Evolutionary conservation across 768 basidiomycete genomes (phyloP).

Genomic region (Mycena rebaudengoi): DNA sequence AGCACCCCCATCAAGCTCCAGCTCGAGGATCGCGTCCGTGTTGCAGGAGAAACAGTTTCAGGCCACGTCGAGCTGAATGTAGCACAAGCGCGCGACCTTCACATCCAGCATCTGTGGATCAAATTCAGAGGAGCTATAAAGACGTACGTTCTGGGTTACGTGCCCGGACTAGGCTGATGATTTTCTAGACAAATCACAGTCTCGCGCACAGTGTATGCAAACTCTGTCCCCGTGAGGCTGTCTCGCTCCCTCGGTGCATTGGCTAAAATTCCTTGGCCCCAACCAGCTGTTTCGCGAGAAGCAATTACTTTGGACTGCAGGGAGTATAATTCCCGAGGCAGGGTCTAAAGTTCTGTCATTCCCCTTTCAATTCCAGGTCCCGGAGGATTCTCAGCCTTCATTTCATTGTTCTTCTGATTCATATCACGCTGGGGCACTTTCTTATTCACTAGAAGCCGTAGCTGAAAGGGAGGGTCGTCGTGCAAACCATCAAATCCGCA

Average conservation of each 20-base stretch:
- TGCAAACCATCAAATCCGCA: not conserved
- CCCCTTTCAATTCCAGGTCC: constrained; percentile 13
- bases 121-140: constrained; percentile 8
- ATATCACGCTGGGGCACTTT: not conserved
- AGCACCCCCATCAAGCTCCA: constrained; percentile 11
- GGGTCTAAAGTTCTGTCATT: constrained; percentile 4
- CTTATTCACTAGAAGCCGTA: constrained; percentile 18
- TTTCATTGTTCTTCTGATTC: constrained; percentile 4
- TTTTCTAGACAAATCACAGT: not conserved
- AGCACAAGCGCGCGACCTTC: not conserved
- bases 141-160: not conserved
- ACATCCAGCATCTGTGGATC: constrained; percentile 7
- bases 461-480: too few relatives aligned
- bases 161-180: not conserved
- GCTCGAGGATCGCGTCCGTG: constrained; percentile 7
- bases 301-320: not conserved
- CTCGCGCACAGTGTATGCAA: not conserved
- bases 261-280: not conserved
- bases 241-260: not conserved
- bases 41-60: constrained; percentile 15
- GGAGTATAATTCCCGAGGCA: not conserved
- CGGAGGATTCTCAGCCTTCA: not conserved
- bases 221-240: constrained; percentile 1
- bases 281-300: not conserved
- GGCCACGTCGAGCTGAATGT: constrained; percentile 15